Conservation (phyloP, 1,139 yeast species). For the Groenewaldozyma auringiensis region DNA sequence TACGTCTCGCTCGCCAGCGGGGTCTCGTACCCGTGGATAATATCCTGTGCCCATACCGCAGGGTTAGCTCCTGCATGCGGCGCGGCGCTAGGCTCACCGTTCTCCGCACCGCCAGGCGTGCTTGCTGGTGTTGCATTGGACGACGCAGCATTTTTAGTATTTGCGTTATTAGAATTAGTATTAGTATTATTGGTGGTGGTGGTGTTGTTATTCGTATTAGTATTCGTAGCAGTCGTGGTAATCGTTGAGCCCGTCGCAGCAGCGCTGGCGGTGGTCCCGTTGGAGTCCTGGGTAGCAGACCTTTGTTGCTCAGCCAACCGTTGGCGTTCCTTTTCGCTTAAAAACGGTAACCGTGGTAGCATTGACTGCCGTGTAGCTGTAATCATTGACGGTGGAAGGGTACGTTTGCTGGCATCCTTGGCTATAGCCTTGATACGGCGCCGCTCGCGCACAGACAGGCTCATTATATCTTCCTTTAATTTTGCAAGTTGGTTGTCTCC, state of each 20-base stretch:
- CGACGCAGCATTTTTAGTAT: neutral
- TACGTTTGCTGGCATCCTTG: constrained; percentile 64
- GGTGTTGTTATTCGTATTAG: neutral
- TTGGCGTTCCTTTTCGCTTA: constrained; percentile 36
- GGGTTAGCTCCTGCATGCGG: constrained; percentile 37
- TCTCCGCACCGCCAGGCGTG: neutral
- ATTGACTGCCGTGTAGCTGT: constrained; percentile 77
- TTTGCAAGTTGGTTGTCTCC: constrained; percentile 59
- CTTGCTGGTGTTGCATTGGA: constrained; percentile 12
- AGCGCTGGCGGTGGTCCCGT: constrained; percentile 3
- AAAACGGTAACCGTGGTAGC: constrained; percentile 83
- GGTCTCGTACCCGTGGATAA: constrained; percentile 78
- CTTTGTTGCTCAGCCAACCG: constrained; percentile 33
- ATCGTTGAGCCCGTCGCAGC: constrained; percentile 1
- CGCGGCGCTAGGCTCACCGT: no score
- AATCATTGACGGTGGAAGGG: constrained; percentile 67
- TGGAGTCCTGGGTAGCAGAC: constrained; percentile 16
- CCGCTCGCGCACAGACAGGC: constrained; percentile 77
- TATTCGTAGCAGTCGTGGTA: constrained; percentile 2
- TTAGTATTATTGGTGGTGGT: constrained; percentile 9
- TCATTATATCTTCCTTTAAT: constrained; percentile 78
- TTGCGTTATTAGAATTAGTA: constrained; percentile 13
- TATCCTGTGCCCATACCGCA: constrained; percentile 88
- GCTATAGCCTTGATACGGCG: constrained; percentile 77
- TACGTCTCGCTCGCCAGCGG: constrained; percentile 72